Percentiles rank a stretch among this genome's conserved stretches.
Conservation (phyloP, 257 asterid genomes). For the Penstemon barbatus region DNA sequence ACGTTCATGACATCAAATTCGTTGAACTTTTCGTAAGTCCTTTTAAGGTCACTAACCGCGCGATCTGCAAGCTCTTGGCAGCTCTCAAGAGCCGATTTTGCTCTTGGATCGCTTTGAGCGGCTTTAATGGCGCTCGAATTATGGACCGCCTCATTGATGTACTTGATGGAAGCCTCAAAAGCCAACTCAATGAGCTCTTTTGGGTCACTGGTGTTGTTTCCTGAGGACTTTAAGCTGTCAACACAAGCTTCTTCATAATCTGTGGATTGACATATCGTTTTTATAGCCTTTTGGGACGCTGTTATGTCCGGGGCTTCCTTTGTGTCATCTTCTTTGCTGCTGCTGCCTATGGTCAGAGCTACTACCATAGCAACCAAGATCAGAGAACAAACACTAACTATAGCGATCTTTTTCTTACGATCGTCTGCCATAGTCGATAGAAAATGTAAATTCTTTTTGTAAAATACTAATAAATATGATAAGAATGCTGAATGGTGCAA, state of each 20-base stretch:
- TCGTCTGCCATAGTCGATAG: conserved; percentile 47
- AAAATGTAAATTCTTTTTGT: neutral
- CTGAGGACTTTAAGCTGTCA: conserved; percentile 42
- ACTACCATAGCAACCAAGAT: conserved; percentile 26
- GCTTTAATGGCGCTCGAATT: conserved; percentile 46
- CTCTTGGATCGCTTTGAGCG: conserved; percentile 42
- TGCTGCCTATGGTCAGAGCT: conserved; percentile 39
- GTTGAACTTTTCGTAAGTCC: conserved; percentile 46
- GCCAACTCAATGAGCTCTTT: conserved; percentile 62
- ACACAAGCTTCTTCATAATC: conserved; percentile 61
- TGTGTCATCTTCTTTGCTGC: neutral
- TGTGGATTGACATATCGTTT: conserved; percentile 61
- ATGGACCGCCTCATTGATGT: conserved; percentile 37
- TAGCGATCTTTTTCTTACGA: conserved; percentile 36
- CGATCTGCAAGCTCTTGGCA: conserved; percentile 53
- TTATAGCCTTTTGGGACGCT: conserved; percentile 56
- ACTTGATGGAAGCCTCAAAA: conserved; percentile 42
- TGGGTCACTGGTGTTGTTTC: conserved; percentile 52
- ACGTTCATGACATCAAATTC: conserved; percentile 51
- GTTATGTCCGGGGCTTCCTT: conserved; percentile 10
- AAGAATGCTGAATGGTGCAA: neutral
- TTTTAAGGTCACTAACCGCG: conserved; percentile 55
- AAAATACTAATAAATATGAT: neutral
- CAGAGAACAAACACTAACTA: conserved; percentile 33
- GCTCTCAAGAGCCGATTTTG: conserved; percentile 52